A percentile compares a stretch with the other conserved stretches of the same genome.
phyloP scores from a whole-genome alignment of 75 land plant genomes.

The Chamaecyparis obtusa region DNA sequence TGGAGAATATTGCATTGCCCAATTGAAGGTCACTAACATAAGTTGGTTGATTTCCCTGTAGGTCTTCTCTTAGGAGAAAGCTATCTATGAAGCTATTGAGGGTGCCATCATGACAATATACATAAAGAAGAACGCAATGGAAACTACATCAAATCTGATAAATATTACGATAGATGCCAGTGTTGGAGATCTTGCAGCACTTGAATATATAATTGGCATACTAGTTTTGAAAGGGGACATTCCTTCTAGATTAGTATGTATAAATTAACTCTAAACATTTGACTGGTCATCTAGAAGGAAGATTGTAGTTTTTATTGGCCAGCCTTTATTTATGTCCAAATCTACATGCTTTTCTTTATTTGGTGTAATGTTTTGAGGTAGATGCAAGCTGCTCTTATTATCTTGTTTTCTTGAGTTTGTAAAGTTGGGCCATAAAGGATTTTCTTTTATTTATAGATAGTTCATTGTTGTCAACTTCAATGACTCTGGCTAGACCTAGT shows the following conservation, averaged over 20 bases:
- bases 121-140: conserved; percentile 61
- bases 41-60: conserved; percentile 23
- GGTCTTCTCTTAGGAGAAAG: conserved; percentile 94
- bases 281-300: background rate
- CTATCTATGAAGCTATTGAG: conserved; percentile 92
- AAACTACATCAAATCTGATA: conserved; percentile 81
- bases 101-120: conserved; percentile 90
- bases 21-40: background rate
- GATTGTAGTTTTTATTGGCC: background rate
- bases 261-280: background rate
- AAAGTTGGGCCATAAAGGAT: background rate
- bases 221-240: conserved; percentile 82
- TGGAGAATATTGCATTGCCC: conserved; percentile 4
- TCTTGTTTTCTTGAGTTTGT: background rate
- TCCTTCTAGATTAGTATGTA: conserved; percentile 63
- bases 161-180: conserved; percentile 76
- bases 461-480: background rate
- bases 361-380: background rate
- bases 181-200: conserved; percentile 91
- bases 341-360: background rate
- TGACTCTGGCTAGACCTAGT: background rate
- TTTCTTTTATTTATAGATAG: background rate
- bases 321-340: background rate
- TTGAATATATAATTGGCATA: conserved; percentile 66
- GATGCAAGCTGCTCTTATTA: background rate